Conservation (phyloP, 2,329 filamentous ascomycete genomes). For the Tolypocladium amazonense region DNA sequence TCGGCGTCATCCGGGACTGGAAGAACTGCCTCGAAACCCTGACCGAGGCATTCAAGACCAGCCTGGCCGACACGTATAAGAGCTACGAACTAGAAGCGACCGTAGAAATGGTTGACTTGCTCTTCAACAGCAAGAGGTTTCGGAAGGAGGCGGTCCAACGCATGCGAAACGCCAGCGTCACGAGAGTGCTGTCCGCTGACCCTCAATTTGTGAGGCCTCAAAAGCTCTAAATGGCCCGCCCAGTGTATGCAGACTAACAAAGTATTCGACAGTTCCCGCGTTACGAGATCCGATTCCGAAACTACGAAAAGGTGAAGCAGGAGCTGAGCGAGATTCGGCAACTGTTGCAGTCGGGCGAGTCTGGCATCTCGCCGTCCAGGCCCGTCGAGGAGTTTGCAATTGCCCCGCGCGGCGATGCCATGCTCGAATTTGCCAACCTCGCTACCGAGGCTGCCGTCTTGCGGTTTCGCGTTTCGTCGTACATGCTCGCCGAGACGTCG, state of each 20-base stretch:
- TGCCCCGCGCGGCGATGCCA: constrained; percentile 32
- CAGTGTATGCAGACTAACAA: constrained; percentile 4
- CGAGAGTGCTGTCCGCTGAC: constrained; percentile 30
- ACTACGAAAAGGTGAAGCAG: constrained; percentile 32
- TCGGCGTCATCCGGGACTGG: constrained; percentile 33
- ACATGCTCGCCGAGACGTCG: constrained; percentile 38
- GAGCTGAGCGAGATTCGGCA: constrained; percentile 28
- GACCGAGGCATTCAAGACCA: constrained; percentile 27
- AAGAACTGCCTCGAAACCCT: constrained; percentile 30
- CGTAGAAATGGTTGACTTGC: constrained; percentile 27
- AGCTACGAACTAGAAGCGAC: constrained; percentile 33
- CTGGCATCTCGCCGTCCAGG: constrained; percentile 27
- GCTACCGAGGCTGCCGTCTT: constrained; percentile 25
- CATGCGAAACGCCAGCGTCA: constrained; percentile 35
- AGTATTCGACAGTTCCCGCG: constrained; percentile 21
- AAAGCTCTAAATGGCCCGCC: neutral
- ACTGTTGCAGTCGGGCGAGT: constrained; percentile 29
- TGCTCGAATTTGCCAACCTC: constrained; percentile 41
- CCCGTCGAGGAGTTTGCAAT: constrained; percentile 31
- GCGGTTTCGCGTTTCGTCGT: constrained; percentile 40
- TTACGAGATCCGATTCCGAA: constrained; percentile 36
- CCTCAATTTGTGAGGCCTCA: constrained; percentile 26
- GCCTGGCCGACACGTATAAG: constrained; percentile 32
- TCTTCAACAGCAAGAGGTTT: constrained; percentile 31
- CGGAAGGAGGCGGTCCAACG: constrained; percentile 30